Evolutionary conservation across 1,284 basidiomycete species (phyloP).

Genomic region (Neotropicomus parvogracilis): DNA sequence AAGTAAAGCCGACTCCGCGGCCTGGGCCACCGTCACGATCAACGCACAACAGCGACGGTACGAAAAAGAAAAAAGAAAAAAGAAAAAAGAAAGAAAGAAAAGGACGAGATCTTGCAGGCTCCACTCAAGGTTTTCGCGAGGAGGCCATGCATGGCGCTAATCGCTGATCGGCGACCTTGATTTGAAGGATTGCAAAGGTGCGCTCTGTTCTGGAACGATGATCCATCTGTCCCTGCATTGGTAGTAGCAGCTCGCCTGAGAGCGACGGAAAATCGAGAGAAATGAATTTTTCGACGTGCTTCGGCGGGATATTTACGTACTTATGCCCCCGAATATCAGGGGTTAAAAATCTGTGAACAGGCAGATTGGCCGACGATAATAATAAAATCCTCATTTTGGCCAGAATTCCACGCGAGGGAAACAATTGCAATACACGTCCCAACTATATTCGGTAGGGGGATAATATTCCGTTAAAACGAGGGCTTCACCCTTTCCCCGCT

Average conservation of each 20-base stretch:
- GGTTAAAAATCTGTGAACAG: conserved; percentile 43
- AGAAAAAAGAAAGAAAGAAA: background rate
- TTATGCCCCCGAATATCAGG: conserved; percentile 50
- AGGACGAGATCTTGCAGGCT: background rate
- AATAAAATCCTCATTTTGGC: conserved; percentile 57
- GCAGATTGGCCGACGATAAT: conserved; percentile 53
- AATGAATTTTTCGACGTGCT: conserved; percentile 27
- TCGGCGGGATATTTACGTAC: conserved; percentile 53
- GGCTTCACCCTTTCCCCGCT: conserved; percentile 57
- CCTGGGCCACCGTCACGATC: conserved; percentile 7
- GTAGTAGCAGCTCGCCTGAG: conserved; percentile 21
- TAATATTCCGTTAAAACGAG: conserved; percentile 71
- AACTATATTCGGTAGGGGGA: conserved; percentile 67
- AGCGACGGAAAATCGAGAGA: conserved; percentile 19
- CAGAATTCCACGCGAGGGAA: conserved; percentile 49
- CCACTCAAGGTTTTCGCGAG: conserved; percentile 18
- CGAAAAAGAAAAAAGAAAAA: background rate
- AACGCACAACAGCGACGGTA: background rate
- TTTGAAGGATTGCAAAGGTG: background rate
- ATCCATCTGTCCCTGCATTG: background rate
- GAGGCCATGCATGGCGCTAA: conserved; percentile 28
- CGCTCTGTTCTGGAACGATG: background rate
- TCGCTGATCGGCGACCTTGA: conserved; percentile 20
- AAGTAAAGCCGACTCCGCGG: conserved; percentile 30
- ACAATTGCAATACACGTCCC: conserved; percentile 50